Evolutionary conservation across 441 rosid genomes (phyloP).

Genomic region (Jatropha multifida): DNA sequence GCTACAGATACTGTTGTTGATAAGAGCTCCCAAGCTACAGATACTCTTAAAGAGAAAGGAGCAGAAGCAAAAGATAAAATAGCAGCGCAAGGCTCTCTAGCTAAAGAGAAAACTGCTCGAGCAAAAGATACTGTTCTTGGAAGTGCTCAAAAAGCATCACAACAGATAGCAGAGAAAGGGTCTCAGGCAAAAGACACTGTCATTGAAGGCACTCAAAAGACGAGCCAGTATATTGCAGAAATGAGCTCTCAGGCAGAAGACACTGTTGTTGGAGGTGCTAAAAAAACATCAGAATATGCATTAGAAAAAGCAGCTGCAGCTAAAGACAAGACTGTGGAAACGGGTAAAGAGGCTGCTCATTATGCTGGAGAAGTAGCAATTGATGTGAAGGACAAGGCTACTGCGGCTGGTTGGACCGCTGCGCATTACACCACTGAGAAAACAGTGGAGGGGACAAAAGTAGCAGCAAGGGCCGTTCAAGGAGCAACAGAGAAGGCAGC

Average conservation of each 20-base stretch:
- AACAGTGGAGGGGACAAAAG: conserved; percentile 62
- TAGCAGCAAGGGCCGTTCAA: conserved; percentile 45
- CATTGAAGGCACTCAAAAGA: conserved; percentile 21
- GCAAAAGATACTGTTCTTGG: conserved; percentile 41
- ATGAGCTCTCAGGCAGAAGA: conserved; percentile 42
- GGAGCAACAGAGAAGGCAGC: conserved; percentile 44
- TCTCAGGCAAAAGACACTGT: conserved; percentile 35
- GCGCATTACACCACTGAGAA: conserved; percentile 69
- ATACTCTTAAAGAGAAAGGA: conserved; percentile 29
- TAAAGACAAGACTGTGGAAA: conserved; percentile 51
- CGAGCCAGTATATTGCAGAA: conserved; percentile 34
- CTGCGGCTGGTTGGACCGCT: conserved; percentile 59
- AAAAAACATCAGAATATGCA: conserved; percentile 34
- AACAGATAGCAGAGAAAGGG: conserved; percentile 39
- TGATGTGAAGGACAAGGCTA: conserved; percentile 55
- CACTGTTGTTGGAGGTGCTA: conserved; percentile 25
- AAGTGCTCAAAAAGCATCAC: conserved; percentile 35
- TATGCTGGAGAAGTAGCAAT: conserved; percentile 42
- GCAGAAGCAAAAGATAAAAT: conserved; percentile 34
- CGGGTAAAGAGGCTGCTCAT: conserved; percentile 45
- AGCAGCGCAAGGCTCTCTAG: conserved; percentile 36
- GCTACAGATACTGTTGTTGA: conserved; percentile 37
- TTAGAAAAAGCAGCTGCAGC: conserved; percentile 40
- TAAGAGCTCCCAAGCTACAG: conserved; percentile 29
- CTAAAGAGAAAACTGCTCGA: conserved; percentile 28